Percentiles rank a stretch among this genome's conserved stretches.
phyloP scores from a whole-genome alignment of 305 asterid species.

The Solanum hybrid region DNA sequence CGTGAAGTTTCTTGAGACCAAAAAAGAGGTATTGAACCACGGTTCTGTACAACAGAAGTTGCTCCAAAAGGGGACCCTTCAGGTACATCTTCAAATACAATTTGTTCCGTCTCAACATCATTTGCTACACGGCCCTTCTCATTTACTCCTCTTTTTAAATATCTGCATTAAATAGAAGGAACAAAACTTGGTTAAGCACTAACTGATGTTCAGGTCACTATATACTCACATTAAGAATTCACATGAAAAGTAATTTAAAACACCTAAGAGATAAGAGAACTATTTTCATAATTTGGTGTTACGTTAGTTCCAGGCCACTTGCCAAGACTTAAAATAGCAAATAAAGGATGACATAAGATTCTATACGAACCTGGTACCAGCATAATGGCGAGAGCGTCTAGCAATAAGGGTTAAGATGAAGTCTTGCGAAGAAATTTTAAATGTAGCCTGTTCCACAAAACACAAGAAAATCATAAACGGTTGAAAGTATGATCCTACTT shows the following conservation, averaged over 20 bases:
- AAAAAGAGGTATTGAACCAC: slow-evolving; percentile 94
- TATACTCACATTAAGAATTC: background rate
- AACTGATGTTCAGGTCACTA: background rate
- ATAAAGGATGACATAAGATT: background rate
- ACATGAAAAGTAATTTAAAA: slow-evolving; percentile 2
- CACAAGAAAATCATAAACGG: background rate
- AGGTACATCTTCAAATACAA: slow-evolving; percentile 52
- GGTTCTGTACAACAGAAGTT: slow-evolving; percentile 69
- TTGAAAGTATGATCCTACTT: background rate
- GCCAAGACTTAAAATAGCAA: background rate
- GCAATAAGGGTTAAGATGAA: slow-evolving; percentile 69
- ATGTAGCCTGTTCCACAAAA: slow-evolving; percentile 44
- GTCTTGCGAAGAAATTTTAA: slow-evolving; percentile 46
- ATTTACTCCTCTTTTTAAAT: slow-evolving; percentile 76
- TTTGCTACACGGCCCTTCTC: slow-evolving; percentile 87
- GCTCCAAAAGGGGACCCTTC: slow-evolving; percentile 43
- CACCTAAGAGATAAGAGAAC: background rate
- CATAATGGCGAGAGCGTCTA: slow-evolving; percentile 88
- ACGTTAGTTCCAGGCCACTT: background rate
- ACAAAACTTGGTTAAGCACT: background rate
- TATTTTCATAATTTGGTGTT: background rate
- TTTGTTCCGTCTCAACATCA: slow-evolving; percentile 95
- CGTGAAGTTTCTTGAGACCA: slow-evolving; percentile 91
- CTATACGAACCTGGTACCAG: slow-evolving; percentile 73
- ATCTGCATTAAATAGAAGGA: slow-evolving; percentile 21